These are phyloP conservation scores for Talaromyces ruber DNA, from an alignment of 495 filamentous ascomycete species.

Conservation along the genomic window DNA sequence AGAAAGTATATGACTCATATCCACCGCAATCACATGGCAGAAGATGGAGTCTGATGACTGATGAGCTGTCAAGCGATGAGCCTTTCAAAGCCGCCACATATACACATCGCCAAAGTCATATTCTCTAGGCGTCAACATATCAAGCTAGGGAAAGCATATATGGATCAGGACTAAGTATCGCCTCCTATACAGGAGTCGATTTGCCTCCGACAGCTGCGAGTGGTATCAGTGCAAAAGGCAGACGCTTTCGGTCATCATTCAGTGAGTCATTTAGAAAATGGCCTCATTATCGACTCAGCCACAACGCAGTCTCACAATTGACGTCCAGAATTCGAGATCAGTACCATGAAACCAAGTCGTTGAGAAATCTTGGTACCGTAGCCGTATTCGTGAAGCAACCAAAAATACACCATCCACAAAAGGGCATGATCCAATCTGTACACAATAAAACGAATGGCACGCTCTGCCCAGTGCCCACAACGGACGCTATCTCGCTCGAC, in stretches of 20 bases:
- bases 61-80: background rate
- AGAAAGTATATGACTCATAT: background rate
- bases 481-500: conserved; percentile 1
- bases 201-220: background rate
- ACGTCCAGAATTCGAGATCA: background rate
- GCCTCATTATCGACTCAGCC: background rate
- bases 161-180: background rate
- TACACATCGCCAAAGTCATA: background rate
- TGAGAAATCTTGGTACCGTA: background rate
- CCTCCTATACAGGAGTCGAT: background rate
- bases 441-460: background rate
- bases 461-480: background rate
- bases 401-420: background rate
- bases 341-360: background rate
- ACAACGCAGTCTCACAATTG: background rate
- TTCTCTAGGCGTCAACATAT: background rate
- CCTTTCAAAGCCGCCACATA: background rate
- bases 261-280: background rate
- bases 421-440: background rate
- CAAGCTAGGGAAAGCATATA: background rate
- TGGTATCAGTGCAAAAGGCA: background rate
- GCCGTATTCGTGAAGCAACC: background rate
- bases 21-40: background rate
- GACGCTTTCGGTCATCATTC: background rate
- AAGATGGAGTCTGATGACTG: background rate